Evolutionary conservation across 345 rosid genomes (phyloP).

Genomic region (Hypericum androsaemum): DNA sequence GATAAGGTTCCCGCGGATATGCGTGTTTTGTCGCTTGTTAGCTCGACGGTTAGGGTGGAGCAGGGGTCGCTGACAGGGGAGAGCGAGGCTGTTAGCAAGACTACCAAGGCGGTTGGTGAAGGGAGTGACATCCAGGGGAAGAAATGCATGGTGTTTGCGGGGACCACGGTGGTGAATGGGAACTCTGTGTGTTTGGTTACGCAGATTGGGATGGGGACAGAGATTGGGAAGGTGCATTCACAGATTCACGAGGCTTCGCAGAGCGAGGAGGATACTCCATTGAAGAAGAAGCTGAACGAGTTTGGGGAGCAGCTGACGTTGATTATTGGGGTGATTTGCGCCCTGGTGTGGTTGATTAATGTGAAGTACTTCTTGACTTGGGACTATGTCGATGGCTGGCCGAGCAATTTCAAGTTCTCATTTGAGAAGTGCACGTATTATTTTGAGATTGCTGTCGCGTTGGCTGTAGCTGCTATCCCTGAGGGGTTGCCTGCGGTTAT

Average conservation of each 20-base stretch:
- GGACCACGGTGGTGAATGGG: constrained; percentile 84
- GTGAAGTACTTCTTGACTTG: constrained; percentile 73
- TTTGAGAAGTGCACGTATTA: constrained; percentile 87
- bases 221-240: constrained; percentile 80
- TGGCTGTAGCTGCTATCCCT: constrained; percentile 92
- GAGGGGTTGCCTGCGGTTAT: constrained; percentile 97
- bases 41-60: constrained; percentile 72
- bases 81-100: constrained; percentile 15
- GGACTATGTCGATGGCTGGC: constrained; percentile 69
- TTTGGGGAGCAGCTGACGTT: constrained; percentile 69
- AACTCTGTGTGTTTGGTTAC: constrained; percentile 54
- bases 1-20: constrained; percentile 91
- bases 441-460: constrained; percentile 90
- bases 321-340: constrained; percentile 70
- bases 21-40: constrained; percentile 58
- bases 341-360: constrained; percentile 72
- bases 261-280: constrained; percentile 75
- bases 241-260: constrained; percentile 85
- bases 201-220: constrained; percentile 79
- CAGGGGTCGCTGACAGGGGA: constrained; percentile 93
- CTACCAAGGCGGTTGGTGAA: background rate
- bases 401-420: constrained; percentile 54
- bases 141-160: constrained; percentile 76
- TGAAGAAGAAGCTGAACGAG: constrained; percentile 84
- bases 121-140: constrained; percentile 61